phyloP scores from a whole-genome alignment of 352 stramenopile species.

The Globisporangium parvum region DNA sequence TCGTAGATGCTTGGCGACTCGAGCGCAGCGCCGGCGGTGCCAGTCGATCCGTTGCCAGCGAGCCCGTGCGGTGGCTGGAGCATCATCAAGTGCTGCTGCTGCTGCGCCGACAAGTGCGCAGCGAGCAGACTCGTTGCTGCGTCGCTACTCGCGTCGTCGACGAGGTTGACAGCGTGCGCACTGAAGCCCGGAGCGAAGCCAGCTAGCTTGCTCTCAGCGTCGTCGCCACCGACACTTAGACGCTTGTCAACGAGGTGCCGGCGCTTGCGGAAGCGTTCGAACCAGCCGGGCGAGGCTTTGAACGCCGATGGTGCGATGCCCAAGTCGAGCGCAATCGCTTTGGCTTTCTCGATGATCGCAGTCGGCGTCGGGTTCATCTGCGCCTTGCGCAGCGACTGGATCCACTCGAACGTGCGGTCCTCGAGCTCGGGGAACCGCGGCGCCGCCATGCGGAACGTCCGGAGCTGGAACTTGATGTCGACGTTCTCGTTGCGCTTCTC shows the following conservation, averaged over 20 bases:
- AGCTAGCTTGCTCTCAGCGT: background rate
- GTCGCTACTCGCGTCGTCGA: background rate
- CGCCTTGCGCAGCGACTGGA: constrained; percentile 1
- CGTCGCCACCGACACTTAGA: constrained; percentile 10
- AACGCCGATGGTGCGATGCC: constrained; percentile 11
- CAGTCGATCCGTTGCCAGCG: background rate
- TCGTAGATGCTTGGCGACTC: background rate
- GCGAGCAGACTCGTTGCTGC: background rate
- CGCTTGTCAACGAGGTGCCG: constrained; percentile 8
- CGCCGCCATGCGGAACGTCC: constrained; percentile 11
- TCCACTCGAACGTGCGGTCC: constrained; percentile 11
- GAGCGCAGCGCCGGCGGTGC: background rate
- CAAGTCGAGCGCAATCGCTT: constrained; percentile 6
- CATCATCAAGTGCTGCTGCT: background rate
- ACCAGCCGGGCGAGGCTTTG: constrained; percentile 12
- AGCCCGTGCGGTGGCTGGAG: background rate
- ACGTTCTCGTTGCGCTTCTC: constrained; percentile 13
- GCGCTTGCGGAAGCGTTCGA: constrained; percentile 14
- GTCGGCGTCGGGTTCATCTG: constrained; percentile 10
- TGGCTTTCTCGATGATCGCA: constrained; percentile 10
- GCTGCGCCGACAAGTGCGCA: background rate
- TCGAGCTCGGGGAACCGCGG: constrained; percentile 12
- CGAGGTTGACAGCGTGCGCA: no score
- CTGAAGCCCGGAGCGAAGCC: background rate
- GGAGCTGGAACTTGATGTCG: constrained; percentile 8